Evolutionary conservation across 2,329 filamentous ascomycete species (phyloP), one percentile per base, ranked within the genome.

Genomic region (Rugonectria rugulosa): DNA sequence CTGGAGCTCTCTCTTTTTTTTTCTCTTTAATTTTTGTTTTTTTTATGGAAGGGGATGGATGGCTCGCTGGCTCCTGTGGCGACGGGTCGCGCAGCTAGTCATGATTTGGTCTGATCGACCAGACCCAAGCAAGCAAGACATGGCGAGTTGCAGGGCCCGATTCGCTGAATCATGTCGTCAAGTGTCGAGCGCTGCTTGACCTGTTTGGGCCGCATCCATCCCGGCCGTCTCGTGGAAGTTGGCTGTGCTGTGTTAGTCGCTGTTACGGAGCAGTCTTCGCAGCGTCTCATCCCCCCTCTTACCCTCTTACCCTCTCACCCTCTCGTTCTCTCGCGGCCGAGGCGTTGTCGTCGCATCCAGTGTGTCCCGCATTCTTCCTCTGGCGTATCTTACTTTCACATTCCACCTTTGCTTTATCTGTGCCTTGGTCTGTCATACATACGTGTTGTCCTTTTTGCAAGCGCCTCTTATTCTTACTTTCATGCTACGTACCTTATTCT

Each of bases 331-430:
- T 15, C 19, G 31, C 26, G 24, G 19, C 24, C 27, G 14, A 32
- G 34, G 23, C 29, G 10, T 32, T 11, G 12, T n/a, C 42, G 15
- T 45, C 27, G 43, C 26, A 23, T 45, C 29, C 20, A 40, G 15
- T 23, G 19, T 19, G 40, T 48, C 29, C 37, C 37, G 29, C 51
- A 43, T 47, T 37, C 37, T 47, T 23, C 23, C 36, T 43, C 31
- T 40, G 23, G 34, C 53, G 31, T 41, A 51, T 56, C 46, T 46
- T 46, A 56, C 53, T 41, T 41, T 46, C 46, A 41, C 46, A 50
- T 51, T 56, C 53, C 36, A 46, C 53, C 37, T 50, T 34, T 49
- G 32, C 45, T 36, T 12, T 7, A 29, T 29, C 12, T 29, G 7
- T 29, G 7, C 26, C 26, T 29, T 29, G 7, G 7, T 12, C 26